Conservation (phyloP, 257 asterid species). For the Solanum etuberosum region DNA sequence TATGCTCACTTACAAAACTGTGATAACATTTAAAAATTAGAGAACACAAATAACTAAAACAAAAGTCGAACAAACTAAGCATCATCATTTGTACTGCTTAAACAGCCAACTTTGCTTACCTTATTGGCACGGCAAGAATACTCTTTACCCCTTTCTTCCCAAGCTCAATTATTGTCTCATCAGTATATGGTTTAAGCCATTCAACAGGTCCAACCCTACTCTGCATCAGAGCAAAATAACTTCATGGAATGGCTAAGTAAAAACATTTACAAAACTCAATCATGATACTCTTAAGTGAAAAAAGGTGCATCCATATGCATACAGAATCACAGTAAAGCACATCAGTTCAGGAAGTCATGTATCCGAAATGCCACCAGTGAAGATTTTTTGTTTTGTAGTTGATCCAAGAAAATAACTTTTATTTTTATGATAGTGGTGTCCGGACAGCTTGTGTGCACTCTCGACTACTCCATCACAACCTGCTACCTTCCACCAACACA, state of each 20-base stretch:
- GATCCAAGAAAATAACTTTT: neutral
- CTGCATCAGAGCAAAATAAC: slow-evolving; percentile 40
- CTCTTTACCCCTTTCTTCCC: slow-evolving; percentile 89
- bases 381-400: neutral
- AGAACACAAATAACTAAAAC: neutral
- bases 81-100: neutral
- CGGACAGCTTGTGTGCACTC: neutral
- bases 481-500: neutral
- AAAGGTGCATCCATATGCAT: neutral
- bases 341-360: neutral
- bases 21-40: neutral
- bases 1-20: slow-evolving; percentile 98
- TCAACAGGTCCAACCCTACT: slow-evolving; percentile 99
- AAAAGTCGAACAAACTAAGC: neutral
- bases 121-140: slow-evolving; percentile 97
- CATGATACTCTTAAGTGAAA: neutral
- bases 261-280: neutral
- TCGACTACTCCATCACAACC: neutral
- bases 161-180: slow-evolving; percentile 85
- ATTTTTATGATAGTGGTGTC: neutral
- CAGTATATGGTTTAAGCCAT: slow-evolving; percentile 98
- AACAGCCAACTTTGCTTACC: slow-evolving; percentile 28
- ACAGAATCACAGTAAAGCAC: neutral
- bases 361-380: neutral
- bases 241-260: slow-evolving; percentile 6